Base-by-base conservation (phyloP, 106 monocot species). In the Ottelia alismoides region DNA sequence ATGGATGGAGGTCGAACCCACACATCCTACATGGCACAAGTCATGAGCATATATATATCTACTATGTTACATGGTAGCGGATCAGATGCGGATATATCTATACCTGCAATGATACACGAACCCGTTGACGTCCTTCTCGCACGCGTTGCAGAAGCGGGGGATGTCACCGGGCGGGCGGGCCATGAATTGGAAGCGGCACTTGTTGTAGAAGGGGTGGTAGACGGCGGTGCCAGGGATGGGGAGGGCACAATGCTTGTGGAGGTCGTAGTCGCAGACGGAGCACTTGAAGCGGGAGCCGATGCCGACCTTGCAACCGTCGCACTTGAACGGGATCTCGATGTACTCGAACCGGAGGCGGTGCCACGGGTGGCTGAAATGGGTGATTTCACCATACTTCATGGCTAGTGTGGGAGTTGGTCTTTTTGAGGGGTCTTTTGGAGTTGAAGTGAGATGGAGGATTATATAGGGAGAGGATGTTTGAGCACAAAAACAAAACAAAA, bases 1-100 rank as follows among this genome's bases (percentile, higher is more conserved):
- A 94, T 9, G 94, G 94, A 75, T 94, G 94, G 47, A 94, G 78
- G 57, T 94, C 94, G 60, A 84, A 94, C 0, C 94, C 94, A 30
- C 94, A 94, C 40, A 7, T 43, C 6, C n/a, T n/a, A n/a, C n/a
- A n/a, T n/a, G n/a, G n/a, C n/a, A n/a, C n/a, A n/a, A n/a, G n/a
- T n/a, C n/a, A n/a, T n/a, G n/a, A n/a, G n/a, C n/a, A n/a, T n/a
- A n/a, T n/a, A n/a, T n/a, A n/a, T n/a, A n/a, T n/a, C n/a, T n/a
- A n/a, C n/a, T n/a, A n/a, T n/a, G n/a, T n/a, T n/a, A n/a, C n/a
- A n/a, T n/a, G n/a, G n/a, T n/a, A n/a, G n/a, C n/a, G n/a, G n/a
- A n/a, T n/a, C n/a, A n/a, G n/a, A n/a, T n/a, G n/a, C n/a, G n/a
- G n/a, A n/a, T n/a, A n/a, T n/a, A n/a, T n/a, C n/a, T n/a, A 17